These are phyloP conservation scores for Saraca asoca DNA, from an alignment of 331 rosid genomes.

Conservation along the genomic window DNA sequence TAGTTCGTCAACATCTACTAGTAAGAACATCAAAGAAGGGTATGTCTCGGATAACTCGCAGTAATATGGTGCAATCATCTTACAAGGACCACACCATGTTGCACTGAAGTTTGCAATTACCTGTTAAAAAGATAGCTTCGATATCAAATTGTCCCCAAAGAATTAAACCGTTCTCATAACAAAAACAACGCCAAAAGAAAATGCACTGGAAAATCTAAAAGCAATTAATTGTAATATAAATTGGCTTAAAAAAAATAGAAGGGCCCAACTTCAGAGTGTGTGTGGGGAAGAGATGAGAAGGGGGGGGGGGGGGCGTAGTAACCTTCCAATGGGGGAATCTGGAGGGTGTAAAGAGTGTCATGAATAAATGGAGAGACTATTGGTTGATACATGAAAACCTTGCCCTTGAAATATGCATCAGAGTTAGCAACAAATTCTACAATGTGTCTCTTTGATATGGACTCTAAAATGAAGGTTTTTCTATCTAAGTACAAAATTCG, in stretches of 20 bases:
- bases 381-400: no score
- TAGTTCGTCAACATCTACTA: constrained; percentile 92
- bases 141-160: constrained; percentile 12
- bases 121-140: constrained; percentile 49
- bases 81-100: constrained; percentile 97
- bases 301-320: no score
- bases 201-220: constrained; percentile 17
- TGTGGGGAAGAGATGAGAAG: no score
- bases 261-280: no score
- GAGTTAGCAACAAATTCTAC: constrained; percentile 17
- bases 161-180: background rate
- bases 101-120: constrained; percentile 96
- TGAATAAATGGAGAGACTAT: no score
- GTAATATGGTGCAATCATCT: constrained; percentile 70
- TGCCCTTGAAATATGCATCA: no score
- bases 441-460: no score
- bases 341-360: no score
- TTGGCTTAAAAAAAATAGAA: no score
- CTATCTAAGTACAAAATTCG: background rate
- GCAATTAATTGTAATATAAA: constrained; percentile 20
- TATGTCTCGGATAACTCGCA: constrained; percentile 78
- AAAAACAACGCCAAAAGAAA: constrained; percentile 13
- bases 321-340: no score
- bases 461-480: constrained; percentile 20
- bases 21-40: constrained; percentile 73